Base-by-base conservation (phyloP, 1,284 basidiomycete genomes). In the Ceratobasidium sp. region DNA sequence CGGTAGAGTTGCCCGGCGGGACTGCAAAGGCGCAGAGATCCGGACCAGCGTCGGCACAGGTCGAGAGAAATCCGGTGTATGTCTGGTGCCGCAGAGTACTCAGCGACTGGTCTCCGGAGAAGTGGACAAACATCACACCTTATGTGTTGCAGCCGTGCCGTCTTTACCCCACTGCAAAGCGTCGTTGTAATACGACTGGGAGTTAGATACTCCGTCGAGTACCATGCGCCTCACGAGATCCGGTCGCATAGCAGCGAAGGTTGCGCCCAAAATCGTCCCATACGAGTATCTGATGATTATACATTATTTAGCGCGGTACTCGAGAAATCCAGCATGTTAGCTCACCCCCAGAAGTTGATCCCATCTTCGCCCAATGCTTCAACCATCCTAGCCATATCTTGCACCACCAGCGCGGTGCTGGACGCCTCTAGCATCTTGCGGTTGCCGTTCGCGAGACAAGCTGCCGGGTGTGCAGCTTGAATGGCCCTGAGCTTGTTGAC, bases 231-330 rank as follows among this genome's bases (percentile, higher is more conserved):
- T 80, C 7, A 83, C 82, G 1, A 77, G 74, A 12, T 82, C 81
- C 0, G 83, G 83, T 66, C 80, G 81, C 82, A 83, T 83, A 7
- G 82, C 82, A 1, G 80, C 78, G 66, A 83, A 83, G 0, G 81
- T 82, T 2, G 82, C 80, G 10, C 83, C 83, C 23, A 83, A 73
- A 13, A 81, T 80, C 1, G 81, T 82, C 2, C 81, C 81, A 54
- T 83, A 80, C 28, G 79, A 81, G 71, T 62, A 78, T 10, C 77
- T 78, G 56, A 38, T 12, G 5, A 38, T 33, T 42, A 5, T 1
- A 28, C 9, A 20, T 13, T 3, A 2, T 12, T 17, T 7, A 38
- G 23, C 17, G 2, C 13, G 38, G 20, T 3, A 59, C 6, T 9
- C 9, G 9, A 42, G 10, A 17, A 28, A 13, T 26, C 28, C 23